Percentiles rank a stretch among this genome's conserved stretches.
These are phyloP conservation scores for Diaporthe destruens DNA, from an alignment of 2,329 filamentous ascomycete genomes.

Conservation along the genomic window DNA sequence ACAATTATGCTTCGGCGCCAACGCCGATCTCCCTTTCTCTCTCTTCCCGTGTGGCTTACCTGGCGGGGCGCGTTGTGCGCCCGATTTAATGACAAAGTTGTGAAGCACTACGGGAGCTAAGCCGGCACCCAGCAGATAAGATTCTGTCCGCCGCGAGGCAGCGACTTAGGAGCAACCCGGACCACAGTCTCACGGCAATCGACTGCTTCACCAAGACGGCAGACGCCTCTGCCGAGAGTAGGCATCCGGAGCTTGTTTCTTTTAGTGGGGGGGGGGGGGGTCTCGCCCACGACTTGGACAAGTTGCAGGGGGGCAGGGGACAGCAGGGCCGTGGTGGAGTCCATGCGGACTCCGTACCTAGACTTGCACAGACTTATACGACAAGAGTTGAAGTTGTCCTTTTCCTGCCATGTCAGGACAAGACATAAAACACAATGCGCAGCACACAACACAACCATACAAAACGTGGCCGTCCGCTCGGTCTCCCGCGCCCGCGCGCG, in stretches of 20 bases:
- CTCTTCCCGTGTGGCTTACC: background rate
- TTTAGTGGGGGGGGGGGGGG: background rate
- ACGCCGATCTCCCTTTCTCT: slow-evolving; percentile 8
- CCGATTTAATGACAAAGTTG: slow-evolving; percentile 1
- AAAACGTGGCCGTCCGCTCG: slow-evolving; percentile 9
- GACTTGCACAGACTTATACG: background rate
- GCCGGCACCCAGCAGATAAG: slow-evolving; percentile 25
- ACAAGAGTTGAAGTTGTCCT: background rate
- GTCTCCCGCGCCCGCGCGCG: background rate
- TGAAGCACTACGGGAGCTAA: slow-evolving; percentile 21
- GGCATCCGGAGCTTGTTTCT: slow-evolving; percentile 14
- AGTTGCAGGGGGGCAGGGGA: background rate
- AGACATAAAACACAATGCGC: background rate
- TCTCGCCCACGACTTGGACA: background rate
- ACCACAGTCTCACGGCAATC: slow-evolving; percentile 1
- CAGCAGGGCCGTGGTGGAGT: background rate
- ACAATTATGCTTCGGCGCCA: slow-evolving; percentile 22
- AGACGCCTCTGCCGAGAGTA: slow-evolving; percentile 16
- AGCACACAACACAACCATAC: background rate
- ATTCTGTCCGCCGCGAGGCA: slow-evolving; percentile 8
- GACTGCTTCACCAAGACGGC: slow-evolving; percentile 22
- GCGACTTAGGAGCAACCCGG: slow-evolving; percentile 17
- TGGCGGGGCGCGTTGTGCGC: too few species aligned
- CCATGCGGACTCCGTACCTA: background rate
- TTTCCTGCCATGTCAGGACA: slow-evolving; percentile 10